Percentiles rank a stretch among this genome's conserved stretches.
Evolutionary conservation across 2,329 filamentous ascomycete species (phyloP).

Genomic region (Helminthosporium solani): DNA sequence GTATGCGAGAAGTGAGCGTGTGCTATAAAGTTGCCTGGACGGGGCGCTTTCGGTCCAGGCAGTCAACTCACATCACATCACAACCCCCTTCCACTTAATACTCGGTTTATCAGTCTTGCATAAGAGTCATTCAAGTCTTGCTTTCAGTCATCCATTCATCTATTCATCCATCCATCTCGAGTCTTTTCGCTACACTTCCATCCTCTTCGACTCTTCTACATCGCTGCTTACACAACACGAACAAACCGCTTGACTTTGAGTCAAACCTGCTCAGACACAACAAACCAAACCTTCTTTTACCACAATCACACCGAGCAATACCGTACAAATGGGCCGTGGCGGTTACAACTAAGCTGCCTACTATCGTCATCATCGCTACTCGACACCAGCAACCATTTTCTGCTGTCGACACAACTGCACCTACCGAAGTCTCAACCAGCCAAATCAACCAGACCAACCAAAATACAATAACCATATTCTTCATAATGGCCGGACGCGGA

Average conservation of each 20-base stretch:
- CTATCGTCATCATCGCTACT: not conserved
- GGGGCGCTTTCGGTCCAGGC: slow-evolving; percentile 16
- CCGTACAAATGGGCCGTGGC: slow-evolving; percentile 35
- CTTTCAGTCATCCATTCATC: slow-evolving; percentile 6
- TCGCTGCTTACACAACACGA: slow-evolving; percentile 1
- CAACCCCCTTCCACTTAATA: slow-evolving; percentile 7
- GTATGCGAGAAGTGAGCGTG: slow-evolving; percentile 8
- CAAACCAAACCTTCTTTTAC: slow-evolving; percentile 5
- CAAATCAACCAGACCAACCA: not conserved
- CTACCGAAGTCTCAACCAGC: not conserved
- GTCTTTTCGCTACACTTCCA: slow-evolving; percentile 9
- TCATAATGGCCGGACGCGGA: slow-evolving; percentile 11
- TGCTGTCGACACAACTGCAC: not conserved
- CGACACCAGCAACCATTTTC: not conserved
- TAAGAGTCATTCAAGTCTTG: slow-evolving; percentile 5
- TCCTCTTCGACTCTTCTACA: slow-evolving; percentile 1
- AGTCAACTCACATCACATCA: slow-evolving; percentile 13
- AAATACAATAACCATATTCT: not conserved
- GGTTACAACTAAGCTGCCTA: slow-evolving; percentile 31
- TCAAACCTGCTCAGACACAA: not conserved
- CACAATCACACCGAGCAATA: slow-evolving; percentile 2
- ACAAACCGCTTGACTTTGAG: not conserved
- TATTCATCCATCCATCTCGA: slow-evolving; percentile 2
- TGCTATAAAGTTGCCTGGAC: slow-evolving; percentile 37
- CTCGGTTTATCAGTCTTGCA: slow-evolving; percentile 1